A percentile compares a stretch with the other conserved stretches of the same genome.
phyloP scores from a whole-genome alignment of 768 basidiomycete genomes.

The Tricholoma flavovirens region DNA sequence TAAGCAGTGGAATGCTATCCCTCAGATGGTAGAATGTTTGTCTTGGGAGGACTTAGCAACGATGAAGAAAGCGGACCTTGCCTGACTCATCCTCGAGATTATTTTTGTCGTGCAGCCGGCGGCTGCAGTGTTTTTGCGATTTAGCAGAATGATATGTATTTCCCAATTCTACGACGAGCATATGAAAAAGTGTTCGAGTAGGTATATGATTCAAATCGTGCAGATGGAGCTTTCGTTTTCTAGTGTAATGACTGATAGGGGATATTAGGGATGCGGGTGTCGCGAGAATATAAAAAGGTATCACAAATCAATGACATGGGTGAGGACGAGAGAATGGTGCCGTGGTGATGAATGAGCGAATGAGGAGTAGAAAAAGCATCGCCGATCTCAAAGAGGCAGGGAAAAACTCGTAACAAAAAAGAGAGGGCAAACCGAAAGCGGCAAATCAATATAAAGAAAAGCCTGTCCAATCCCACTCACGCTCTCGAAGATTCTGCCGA shows the following conservation, averaged over 20 bases:
- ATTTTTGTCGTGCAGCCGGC: too few relatives aligned
- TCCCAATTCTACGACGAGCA: background rate
- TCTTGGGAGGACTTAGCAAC: background rate
- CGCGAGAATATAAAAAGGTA: background rate
- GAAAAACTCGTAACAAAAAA: background rate
- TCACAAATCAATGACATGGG: background rate
- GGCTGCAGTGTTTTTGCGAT: background rate
- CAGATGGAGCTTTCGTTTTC: background rate
- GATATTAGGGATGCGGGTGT: constrained; percentile 1
- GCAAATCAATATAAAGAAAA: background rate
- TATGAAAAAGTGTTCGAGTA: background rate
- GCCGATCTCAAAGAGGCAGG: background rate
- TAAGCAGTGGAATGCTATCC: background rate
- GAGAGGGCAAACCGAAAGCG: background rate
- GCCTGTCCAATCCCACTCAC: background rate
- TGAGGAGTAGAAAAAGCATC: background rate
- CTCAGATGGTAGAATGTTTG: background rate
- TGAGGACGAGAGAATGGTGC: background rate
- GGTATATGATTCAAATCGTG: background rate
- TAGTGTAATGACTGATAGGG: background rate
- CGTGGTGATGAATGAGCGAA: background rate
- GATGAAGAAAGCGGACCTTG: background rate
- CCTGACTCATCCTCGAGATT: too few relatives aligned
- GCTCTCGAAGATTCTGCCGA: background rate
- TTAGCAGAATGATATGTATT: background rate